Evolutionary conservation across 2,329 filamentous ascomycete species (phyloP).

Genomic region (Colletotrichum sp.): DNA sequence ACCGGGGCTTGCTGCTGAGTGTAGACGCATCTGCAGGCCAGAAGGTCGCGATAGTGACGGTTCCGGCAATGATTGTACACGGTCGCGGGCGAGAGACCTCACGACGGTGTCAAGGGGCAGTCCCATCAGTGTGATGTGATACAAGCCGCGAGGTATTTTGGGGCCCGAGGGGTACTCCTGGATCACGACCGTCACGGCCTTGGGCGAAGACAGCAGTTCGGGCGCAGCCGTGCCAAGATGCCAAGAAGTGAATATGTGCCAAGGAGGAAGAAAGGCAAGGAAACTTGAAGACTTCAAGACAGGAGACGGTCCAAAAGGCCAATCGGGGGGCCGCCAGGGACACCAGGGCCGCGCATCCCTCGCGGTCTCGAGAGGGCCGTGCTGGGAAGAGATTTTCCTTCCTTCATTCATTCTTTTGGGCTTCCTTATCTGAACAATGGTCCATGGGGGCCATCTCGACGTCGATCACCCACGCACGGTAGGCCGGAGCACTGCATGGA

Average conservation of each 20-base stretch:
- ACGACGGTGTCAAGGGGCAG: constrained; percentile 2
- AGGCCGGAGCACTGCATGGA: neutral
- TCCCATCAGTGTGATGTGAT: constrained; percentile 5
- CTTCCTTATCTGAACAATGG: constrained; percentile 16
- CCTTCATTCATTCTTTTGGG: neutral
- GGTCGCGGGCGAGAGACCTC: neutral
- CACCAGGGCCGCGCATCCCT: constrained; percentile 1
- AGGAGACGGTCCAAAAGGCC: neutral
- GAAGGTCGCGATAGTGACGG: neutral
- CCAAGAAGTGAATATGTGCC: neutral
- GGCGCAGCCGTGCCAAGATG: constrained; percentile 11
- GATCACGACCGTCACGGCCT: neutral
- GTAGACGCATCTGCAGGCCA: neutral
- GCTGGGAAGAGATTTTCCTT: neutral
- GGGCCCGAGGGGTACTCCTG: constrained; percentile 6
- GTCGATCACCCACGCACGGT: constrained; percentile 9
- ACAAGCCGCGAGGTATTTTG: constrained; percentile 13
- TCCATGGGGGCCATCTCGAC: constrained; percentile 11
- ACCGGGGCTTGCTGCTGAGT: neutral
- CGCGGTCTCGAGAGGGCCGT: neutral
- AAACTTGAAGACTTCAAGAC: neutral
- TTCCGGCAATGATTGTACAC: constrained; percentile 1
- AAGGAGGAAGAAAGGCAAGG: neutral
- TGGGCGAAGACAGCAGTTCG: constrained; percentile 3
- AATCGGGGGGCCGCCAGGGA: constrained; percentile 11